Conservation (phyloP, 148 eudicot species). For the Rheum nobile region DNA sequence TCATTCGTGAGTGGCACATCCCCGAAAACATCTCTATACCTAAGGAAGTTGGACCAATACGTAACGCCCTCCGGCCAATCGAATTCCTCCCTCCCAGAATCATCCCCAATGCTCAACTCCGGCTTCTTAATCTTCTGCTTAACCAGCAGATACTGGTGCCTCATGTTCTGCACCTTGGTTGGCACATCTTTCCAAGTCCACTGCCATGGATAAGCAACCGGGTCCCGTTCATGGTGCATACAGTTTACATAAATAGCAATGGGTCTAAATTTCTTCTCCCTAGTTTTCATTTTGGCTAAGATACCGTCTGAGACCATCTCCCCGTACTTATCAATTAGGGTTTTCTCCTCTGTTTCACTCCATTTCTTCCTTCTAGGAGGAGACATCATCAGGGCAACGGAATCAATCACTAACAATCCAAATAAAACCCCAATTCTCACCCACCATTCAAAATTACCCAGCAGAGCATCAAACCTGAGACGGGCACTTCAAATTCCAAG, state of each 20-base stretch:
- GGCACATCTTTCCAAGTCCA: slow-evolving; percentile 98
- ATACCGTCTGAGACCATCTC: slow-evolving; percentile 61
- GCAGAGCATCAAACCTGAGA: neutral
- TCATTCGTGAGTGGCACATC: slow-evolving; percentile 56
- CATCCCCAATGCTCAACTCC: slow-evolving; percentile 25
- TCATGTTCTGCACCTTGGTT: slow-evolving; percentile 95
- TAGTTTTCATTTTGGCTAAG: slow-evolving; percentile 76
- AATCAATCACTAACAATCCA: neutral
- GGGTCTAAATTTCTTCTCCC: slow-evolving; percentile 85
- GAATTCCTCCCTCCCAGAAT: slow-evolving; percentile 46
- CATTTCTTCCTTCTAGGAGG: slow-evolving; percentile 78
- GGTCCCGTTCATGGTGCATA: slow-evolving; percentile 61
- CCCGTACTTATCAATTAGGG: slow-evolving; percentile 66
- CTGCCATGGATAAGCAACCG: slow-evolving; percentile 68
- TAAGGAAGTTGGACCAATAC: slow-evolving; percentile 76
- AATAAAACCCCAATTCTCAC: neutral
- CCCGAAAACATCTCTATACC: slow-evolving; percentile 87
- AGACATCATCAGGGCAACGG: slow-evolving; percentile 22
- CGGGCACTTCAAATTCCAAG: neutral
- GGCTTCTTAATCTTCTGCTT: slow-evolving; percentile 88
- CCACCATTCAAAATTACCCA: neutral
- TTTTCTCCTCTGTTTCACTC: slow-evolving; percentile 87
- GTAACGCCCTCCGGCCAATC: slow-evolving; percentile 78
- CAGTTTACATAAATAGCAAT: slow-evolving; percentile 65
- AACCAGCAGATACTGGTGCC: slow-evolving; percentile 84